phyloP scores from a whole-genome alignment of 164 flowering plant genomes.

The Taxillus chinensis region DNA sequence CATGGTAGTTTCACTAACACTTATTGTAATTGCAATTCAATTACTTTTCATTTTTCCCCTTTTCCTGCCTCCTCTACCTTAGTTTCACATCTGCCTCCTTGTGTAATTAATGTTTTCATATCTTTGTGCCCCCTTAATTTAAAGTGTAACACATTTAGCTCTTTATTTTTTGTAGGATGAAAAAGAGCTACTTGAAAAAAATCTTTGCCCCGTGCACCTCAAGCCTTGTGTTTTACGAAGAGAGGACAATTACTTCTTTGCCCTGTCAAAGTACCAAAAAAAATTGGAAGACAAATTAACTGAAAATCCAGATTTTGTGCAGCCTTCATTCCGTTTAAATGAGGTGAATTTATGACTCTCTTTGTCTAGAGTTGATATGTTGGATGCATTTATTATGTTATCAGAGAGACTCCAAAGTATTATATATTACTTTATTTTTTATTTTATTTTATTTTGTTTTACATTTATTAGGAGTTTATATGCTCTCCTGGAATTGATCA shows the following conservation, averaged over 20 bases:
- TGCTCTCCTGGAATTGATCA: too few relatives aligned
- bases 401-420: too few relatives aligned
- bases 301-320: slow-evolving; percentile 67
- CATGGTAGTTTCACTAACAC: too few relatives aligned
- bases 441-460: too few relatives aligned
- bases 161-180: slow-evolving; percentile 53
- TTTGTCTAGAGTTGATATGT: not conserved
- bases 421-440: too few relatives aligned
- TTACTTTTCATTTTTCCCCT: too few relatives aligned
- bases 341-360: slow-evolving; percentile 38
- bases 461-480: too few relatives aligned
- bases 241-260: slow-evolving; percentile 94
- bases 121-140: too few relatives aligned
- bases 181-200: slow-evolving; percentile 75
- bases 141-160: not conserved
- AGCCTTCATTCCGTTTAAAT: slow-evolving; percentile 76
- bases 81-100: too few relatives aligned
- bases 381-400: not conserved
- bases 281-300: slow-evolving; percentile 51
- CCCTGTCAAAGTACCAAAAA: slow-evolving; percentile 79
- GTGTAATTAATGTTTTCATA: too few relatives aligned
- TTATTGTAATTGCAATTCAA: too few relatives aligned
- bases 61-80: too few relatives aligned
- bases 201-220: slow-evolving; percentile 76
- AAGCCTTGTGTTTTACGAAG: slow-evolving; percentile 81